phyloP scores from a whole-genome alignment of 2,329 filamentous ascomycete genomes.

The Graphiopsis chlorocephala region DNA sequence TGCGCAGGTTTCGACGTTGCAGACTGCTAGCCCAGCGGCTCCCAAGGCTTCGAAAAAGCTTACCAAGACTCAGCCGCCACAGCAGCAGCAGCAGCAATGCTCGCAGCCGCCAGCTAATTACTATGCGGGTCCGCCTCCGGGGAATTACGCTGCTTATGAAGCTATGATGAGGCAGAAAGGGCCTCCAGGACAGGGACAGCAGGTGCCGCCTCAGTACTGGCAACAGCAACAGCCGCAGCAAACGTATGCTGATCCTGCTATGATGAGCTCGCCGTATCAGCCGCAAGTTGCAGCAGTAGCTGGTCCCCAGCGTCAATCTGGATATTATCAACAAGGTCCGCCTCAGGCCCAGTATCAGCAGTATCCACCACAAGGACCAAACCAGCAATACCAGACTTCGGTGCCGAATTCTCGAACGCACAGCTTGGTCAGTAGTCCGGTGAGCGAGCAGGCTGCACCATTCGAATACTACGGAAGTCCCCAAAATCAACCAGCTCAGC shows the following conservation, averaged over 20 bases:
- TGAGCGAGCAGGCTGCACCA: neutral
- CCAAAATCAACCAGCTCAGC: neutral
- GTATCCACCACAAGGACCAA: neutral
- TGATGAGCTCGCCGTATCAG: constrained; percentile 14
- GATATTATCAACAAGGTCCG: constrained; percentile 1
- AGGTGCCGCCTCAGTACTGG: constrained; percentile 4
- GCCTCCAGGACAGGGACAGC: constrained; percentile 12
- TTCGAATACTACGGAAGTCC: neutral
- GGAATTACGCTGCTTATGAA: constrained; percentile 23
- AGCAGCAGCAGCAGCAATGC: neutral
- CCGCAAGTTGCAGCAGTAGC: neutral
- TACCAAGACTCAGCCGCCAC: constrained; percentile 29
- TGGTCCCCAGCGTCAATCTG: neutral
- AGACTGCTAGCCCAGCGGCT: neutral
- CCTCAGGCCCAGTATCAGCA: constrained; percentile 2
- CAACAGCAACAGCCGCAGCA: constrained; percentile 4
- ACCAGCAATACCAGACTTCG: neutral
- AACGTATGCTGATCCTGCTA: neutral
- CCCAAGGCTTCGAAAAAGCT: constrained; percentile 28
- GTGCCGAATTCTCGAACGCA: neutral
- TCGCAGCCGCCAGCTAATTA: neutral
- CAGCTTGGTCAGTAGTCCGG: neutral
- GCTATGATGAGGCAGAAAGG: constrained; percentile 22
- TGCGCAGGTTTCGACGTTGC: neutral
- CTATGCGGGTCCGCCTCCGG: neutral